Percentiles rank a stretch among this genome's conserved stretches.
Evolutionary conservation across 2,329 filamentous ascomycete species (phyloP).

Genomic region (Hirsutella minnesotensis): DNA sequence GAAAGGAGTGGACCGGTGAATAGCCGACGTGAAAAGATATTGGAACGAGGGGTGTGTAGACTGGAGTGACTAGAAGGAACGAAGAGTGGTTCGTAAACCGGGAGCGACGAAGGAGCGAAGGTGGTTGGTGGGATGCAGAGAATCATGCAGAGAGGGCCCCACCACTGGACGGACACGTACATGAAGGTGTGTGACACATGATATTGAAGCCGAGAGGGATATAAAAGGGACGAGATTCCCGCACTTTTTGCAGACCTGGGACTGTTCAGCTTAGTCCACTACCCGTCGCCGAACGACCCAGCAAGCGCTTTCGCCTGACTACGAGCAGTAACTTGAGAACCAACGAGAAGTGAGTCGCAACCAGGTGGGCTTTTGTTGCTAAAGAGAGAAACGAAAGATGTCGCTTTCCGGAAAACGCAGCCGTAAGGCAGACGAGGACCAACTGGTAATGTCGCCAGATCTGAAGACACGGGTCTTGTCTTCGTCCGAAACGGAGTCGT

Average conservation of each 20-base stretch:
- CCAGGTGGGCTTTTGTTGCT: neutral
- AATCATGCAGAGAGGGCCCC: neutral
- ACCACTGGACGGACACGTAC: neutral
- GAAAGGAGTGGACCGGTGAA: too few species aligned
- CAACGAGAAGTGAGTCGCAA: neutral
- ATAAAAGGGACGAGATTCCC: neutral
- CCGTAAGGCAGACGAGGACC: too few species aligned
- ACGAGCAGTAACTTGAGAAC: too few species aligned
- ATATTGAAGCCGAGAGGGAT: neutral
- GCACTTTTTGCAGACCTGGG: neutral
- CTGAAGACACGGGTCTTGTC: neutral
- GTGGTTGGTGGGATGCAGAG: neutral
- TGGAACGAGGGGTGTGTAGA: too few species aligned
- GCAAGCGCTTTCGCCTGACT: too few species aligned
- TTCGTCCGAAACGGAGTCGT: neutral
- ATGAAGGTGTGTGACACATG: neutral
- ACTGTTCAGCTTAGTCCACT: neutral
- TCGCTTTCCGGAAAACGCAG: too few species aligned
- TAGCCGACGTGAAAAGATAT: too few species aligned
- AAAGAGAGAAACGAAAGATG: neutral
- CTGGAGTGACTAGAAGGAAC: too few species aligned
- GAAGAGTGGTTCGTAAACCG: neutral
- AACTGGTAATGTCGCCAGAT: neutral
- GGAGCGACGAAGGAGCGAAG: neutral
- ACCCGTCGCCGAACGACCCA: neutral